Conservation (phyloP, 1,284 basidiomycete species). For the Neonothopanus nambi region DNA sequence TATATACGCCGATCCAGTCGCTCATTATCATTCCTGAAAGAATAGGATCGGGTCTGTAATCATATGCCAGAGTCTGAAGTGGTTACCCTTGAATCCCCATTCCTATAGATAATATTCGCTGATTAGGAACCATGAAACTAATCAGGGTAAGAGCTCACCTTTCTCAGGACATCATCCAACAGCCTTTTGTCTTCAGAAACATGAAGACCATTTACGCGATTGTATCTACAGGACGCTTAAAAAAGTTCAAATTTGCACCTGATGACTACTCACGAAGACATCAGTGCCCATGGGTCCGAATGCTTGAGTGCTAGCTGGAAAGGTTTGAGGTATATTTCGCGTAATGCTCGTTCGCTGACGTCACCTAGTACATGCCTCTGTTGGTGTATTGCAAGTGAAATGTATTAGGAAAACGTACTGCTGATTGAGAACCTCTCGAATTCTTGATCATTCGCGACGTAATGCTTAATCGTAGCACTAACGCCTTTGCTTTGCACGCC, state of each 20-base stretch:
- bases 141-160: constrained; percentile 27
- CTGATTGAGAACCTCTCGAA: constrained; percentile 50
- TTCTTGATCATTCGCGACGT: constrained; percentile 54
- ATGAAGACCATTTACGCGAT: constrained; percentile 52
- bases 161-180: constrained; percentile 47
- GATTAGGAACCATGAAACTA: background rate
- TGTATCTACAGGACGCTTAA: constrained; percentile 37
- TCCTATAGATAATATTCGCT: constrained; percentile 29
- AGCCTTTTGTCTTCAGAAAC: constrained; percentile 47
- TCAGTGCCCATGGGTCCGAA: constrained; percentile 45
- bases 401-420: constrained; percentile 33
- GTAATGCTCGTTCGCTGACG: constrained; percentile 53
- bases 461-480: constrained; percentile 48
- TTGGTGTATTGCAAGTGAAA: background rate
- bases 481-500: constrained; percentile 53
- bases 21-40: constrained; percentile 43
- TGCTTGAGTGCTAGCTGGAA: constrained; percentile 46
- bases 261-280: constrained; percentile 38
- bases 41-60: background rate
- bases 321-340: constrained; percentile 57
- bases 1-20: constrained; percentile 57
- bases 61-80: background rate
- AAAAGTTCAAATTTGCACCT: background rate
- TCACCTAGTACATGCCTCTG: constrained; percentile 32
- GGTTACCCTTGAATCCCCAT: constrained; percentile 42